Percentiles rank a stretch among this genome's conserved stretches.
Evolutionary conservation across 768 basidiomycete species (phyloP).

Genomic region (Lactarius tabidus): DNA sequence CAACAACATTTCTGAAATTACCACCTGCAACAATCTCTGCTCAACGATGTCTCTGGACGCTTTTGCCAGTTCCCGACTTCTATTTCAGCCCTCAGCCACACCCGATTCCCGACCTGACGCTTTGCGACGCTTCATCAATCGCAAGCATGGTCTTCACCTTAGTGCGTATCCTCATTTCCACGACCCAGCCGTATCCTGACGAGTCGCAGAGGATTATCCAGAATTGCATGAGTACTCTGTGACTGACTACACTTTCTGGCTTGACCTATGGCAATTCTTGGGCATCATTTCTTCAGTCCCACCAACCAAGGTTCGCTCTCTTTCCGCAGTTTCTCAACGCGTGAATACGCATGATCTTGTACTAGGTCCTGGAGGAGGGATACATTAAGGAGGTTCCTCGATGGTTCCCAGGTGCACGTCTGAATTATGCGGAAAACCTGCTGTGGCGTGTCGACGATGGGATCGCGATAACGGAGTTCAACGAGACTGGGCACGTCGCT

Average conservation of each 20-base stretch:
- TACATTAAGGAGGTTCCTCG: conserved; percentile 52
- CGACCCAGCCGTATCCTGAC: background rate
- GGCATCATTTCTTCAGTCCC: conserved; percentile 59
- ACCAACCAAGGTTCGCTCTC: conserved; percentile 42
- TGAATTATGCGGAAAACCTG: conserved; percentile 74
- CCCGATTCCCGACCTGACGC: conserved; percentile 45
- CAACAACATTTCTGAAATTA: no score
- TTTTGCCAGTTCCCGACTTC: no score
- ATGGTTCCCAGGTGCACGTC: conserved; percentile 63
- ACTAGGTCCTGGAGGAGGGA: conserved; percentile 38
- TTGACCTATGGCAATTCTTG: conserved; percentile 63
- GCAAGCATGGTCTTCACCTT: conserved; percentile 55
- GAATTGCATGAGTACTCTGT: conserved; percentile 68
- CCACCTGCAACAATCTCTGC: no score
- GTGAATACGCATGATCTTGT: background rate
- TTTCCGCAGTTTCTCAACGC: background rate
- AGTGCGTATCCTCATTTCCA: conserved; percentile 30
- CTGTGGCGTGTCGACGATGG: conserved; percentile 55
- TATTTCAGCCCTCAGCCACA: conserved; percentile 38
- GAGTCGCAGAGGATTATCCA: conserved; percentile 41
- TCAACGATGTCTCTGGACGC: no score
- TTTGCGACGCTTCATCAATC: conserved; percentile 56
- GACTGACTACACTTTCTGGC: conserved; percentile 62
- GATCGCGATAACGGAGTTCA: conserved; percentile 54
- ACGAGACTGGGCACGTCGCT: conserved; percentile 48